These are phyloP conservation scores for Grosmannia penicillata DNA, from an alignment of 2,329 filamentous ascomycete species.

Conservation along the genomic window DNA sequence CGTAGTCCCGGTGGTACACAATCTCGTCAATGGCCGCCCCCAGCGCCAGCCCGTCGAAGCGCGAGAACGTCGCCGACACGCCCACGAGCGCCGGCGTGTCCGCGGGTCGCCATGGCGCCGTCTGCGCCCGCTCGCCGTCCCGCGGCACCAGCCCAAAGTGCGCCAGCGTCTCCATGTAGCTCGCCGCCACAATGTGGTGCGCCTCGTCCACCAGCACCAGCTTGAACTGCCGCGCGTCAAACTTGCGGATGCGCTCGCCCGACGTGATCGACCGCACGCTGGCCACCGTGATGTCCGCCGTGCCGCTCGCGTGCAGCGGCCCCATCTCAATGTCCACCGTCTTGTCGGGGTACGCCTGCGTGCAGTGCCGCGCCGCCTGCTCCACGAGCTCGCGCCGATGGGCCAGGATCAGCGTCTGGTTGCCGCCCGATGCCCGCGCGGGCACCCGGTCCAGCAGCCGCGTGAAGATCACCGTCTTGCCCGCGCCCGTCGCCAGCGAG, in stretches of 20 bases:
- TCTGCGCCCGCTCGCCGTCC: not conserved
- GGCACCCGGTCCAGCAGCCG: slow-evolving; percentile 72
- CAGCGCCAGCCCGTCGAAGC: slow-evolving; percentile 71
- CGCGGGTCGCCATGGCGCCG: slow-evolving; percentile 8
- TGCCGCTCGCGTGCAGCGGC: slow-evolving; percentile 56
- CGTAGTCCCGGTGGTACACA: slow-evolving; percentile 72
- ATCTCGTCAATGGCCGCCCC: slow-evolving; percentile 86
- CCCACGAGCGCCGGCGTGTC: slow-evolving; percentile 62
- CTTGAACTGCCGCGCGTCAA: slow-evolving; percentile 68
- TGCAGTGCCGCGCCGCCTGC: slow-evolving; percentile 80
- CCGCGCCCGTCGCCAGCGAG: slow-evolving; percentile 75
- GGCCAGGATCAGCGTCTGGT: slow-evolving; percentile 77
- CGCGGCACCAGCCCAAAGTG: slow-evolving; percentile 58
- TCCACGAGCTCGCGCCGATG: slow-evolving; percentile 89
- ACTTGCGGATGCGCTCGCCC: slow-evolving; percentile 63
- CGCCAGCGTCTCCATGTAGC: slow-evolving; percentile 60
- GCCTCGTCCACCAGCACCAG: slow-evolving; percentile 90
- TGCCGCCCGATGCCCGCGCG: slow-evolving; percentile 38
- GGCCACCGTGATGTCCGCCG: slow-evolving; percentile 84
- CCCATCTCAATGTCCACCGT: slow-evolving; percentile 89
- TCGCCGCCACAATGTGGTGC: slow-evolving; percentile 81
- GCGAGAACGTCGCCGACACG: slow-evolving; percentile 61
- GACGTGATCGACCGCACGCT: slow-evolving; percentile 78
- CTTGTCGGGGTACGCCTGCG: slow-evolving; percentile 63
- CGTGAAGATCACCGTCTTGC: slow-evolving; percentile 94